A percentile compares a stretch with the other conserved stretches of the same genome.
Evolutionary conservation across 495 filamentous ascomycete species (phyloP).

Genomic region (Xeromyces bisporus): DNA sequence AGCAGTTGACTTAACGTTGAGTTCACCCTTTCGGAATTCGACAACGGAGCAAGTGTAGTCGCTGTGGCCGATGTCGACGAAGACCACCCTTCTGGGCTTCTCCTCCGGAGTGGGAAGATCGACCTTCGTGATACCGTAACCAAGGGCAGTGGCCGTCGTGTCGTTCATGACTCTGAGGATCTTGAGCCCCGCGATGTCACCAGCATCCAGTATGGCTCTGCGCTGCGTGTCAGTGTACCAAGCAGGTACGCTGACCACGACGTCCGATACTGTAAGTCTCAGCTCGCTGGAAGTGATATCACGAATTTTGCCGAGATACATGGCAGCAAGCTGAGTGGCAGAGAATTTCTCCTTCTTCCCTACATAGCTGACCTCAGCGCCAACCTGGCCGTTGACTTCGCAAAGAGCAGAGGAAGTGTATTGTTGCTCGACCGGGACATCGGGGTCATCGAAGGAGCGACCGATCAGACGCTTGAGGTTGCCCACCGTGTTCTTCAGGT

Average conservation of each 20-base stretch:
- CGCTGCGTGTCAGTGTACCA: conserved; percentile 97
- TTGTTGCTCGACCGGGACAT: conserved; percentile 79
- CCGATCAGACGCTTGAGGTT: conserved; percentile 85
- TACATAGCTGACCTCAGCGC: conserved; percentile 84
- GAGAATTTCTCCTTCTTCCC: conserved; percentile 90
- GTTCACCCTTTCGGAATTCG: conserved; percentile 94
- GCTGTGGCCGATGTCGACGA: conserved; percentile 92
- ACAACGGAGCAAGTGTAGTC: conserved; percentile 90
- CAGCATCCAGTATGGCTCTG: conserved; percentile 73
- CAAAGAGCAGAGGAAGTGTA: conserved; percentile 77
- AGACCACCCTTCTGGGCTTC: conserved; percentile 80
- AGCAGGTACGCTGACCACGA: conserved; percentile 84
- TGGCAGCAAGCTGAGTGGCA: conserved; percentile 77
- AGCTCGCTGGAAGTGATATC: conserved; percentile 73
- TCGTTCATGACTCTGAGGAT: conserved; percentile 92
- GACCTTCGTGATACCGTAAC: conserved; percentile 93
- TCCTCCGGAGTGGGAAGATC: conserved; percentile 81
- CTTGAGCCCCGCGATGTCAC: conserved; percentile 89
- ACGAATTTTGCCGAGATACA: conserved; percentile 92
- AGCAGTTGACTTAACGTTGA: conserved; percentile 82
- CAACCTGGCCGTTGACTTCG: conserved; percentile 84
- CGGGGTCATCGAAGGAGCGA: conserved; percentile 70
- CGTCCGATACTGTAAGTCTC: conserved; percentile 81
- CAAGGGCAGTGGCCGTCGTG: conserved; percentile 88
- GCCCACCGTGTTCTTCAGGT: conserved; percentile 94